Evolutionary conservation across 306 rosid species (phyloP).

Genomic region (Begonia loranthoides): DNA sequence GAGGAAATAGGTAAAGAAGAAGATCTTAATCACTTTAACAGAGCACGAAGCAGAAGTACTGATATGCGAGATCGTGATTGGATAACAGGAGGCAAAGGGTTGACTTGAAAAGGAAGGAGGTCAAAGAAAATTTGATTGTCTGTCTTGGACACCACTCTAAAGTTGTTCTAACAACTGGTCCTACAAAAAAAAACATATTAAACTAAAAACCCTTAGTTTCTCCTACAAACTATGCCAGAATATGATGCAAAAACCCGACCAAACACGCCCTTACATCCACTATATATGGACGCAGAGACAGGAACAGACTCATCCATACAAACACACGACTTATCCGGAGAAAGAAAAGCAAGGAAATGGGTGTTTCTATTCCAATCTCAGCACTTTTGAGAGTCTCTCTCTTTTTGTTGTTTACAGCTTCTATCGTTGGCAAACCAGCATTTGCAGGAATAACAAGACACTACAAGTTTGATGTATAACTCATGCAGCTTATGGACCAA

Average conservation of each 20-base stretch:
- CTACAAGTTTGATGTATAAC: constrained; percentile 41
- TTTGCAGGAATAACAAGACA: constrained; percentile 41
- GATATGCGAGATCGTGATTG: background rate
- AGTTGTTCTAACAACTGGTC: constrained; percentile 44
- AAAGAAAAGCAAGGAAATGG: constrained; percentile 12
- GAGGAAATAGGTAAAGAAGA: background rate
- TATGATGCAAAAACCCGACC: no score
- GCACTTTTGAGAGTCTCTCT: constrained; percentile 15
- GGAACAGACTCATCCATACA: no score
- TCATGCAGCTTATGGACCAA: no score
- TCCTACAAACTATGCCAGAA: constrained; percentile 5
- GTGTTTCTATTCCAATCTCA: constrained; percentile 7
- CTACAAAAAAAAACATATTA: constrained; percentile 3
- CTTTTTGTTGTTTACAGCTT: constrained; percentile 11
- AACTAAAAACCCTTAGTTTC: background rate
- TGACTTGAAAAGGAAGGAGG: constrained; percentile 40
- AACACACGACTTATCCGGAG: no score
- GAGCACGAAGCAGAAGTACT: background rate
- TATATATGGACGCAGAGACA: no score
- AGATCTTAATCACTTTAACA: background rate
- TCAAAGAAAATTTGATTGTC: constrained; percentile 15
- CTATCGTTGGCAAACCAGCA: constrained; percentile 20
- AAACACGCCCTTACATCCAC: no score
- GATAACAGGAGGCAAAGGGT: constrained; percentile 10
- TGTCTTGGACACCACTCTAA: constrained; percentile 59